These are phyloP conservation scores for Exophiala mesophila DNA, from an alignment of 2,329 filamentous ascomycete species.

Conservation along the genomic window DNA sequence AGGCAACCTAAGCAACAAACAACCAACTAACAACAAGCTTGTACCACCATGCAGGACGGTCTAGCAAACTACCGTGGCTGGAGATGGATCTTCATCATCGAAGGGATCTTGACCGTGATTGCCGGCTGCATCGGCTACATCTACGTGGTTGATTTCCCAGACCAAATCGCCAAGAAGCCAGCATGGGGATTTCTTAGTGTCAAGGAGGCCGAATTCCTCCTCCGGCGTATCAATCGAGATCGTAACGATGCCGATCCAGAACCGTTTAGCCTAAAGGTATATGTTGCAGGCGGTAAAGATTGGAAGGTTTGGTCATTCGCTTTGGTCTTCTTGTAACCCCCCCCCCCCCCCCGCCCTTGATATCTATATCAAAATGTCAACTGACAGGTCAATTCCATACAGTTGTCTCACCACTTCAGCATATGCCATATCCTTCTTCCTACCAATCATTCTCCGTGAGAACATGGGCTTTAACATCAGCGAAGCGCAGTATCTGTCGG, in stretches of 20 bases:
- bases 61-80: conserved; percentile 11
- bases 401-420: conserved; percentile 61
- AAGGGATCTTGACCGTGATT: conserved; percentile 26
- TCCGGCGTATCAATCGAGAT: conserved; percentile 50
- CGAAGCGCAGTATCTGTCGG: conserved; percentile 64
- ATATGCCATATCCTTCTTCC: conserved; percentile 73
- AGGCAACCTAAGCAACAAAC: no score
- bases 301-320: conserved; percentile 54
- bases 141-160: conserved; percentile 37
- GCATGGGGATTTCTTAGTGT: conserved; percentile 34
- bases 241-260: conserved; percentile 48
- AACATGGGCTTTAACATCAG: conserved; percentile 63
- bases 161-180: conserved; percentile 28
- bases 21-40: neutral
- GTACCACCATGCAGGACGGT: conserved; percentile 10
- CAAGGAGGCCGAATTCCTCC: conserved; percentile 12
- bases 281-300: conserved; percentile 45
- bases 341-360: neutral
- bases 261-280: conserved; percentile 45
- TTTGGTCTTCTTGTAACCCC: conserved; percentile 37
- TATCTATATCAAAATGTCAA: neutral
- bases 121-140: conserved; percentile 28
- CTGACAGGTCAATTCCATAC: no score
- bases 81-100: conserved; percentile 20
- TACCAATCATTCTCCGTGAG: conserved; percentile 65